Evolutionary conservation across 1,139 yeast genomes (phyloP).

Genomic region (Debaryomyces sp.): DNA sequence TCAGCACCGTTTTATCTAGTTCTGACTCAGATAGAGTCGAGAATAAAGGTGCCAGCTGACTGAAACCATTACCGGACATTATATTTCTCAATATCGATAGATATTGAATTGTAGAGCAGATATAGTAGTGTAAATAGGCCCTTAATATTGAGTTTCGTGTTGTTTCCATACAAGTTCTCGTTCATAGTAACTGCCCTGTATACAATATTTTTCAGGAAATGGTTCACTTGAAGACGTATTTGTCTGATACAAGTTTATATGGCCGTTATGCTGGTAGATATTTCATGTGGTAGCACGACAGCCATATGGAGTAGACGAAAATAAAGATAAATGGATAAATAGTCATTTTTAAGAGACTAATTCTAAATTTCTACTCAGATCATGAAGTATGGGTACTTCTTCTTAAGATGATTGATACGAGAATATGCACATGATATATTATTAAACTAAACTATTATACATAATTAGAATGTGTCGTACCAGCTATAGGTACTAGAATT

Average conservation of each 20-base stretch:
- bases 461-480: neutral
- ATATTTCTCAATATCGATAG: neutral
- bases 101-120: neutral
- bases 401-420: neutral
- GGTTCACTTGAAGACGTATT: neutral
- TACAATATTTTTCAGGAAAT: neutral
- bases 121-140: neutral
- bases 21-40: slow-evolving; percentile 8
- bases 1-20: slow-evolving; percentile 9
- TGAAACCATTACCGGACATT: neutral
- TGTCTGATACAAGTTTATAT: neutral
- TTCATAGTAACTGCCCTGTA: slow-evolving; percentile 2
- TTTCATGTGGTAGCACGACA: no score
- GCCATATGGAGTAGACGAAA: no score
- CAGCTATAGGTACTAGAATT: neutral
- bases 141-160: slow-evolving; percentile 1
- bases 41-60: neutral
- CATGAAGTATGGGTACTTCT: neutral
- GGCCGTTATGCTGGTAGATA: neutral
- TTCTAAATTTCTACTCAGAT: neutral
- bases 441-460: slow-evolving; percentile 6
- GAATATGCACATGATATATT: slow-evolving; percentile 1
- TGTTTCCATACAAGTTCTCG: slow-evolving; percentile 3
- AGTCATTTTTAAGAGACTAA: neutral
- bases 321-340: neutral